Evolutionary conservation across 1,284 basidiomycete genomes (phyloP).

Genomic region (Cryptococcus depauperatus): DNA sequence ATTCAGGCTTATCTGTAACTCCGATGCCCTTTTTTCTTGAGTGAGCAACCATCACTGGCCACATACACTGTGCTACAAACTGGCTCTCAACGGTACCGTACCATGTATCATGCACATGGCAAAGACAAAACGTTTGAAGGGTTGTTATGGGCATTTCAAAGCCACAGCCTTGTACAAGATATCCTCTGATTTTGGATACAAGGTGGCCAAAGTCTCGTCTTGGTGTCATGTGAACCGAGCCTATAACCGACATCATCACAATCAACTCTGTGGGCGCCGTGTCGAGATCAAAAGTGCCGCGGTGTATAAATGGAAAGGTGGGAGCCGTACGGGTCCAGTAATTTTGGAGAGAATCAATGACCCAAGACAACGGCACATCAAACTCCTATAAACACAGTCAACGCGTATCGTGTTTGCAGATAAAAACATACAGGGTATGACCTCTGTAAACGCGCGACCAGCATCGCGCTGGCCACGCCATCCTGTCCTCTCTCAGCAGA

Average conservation of each 20-base stretch:
- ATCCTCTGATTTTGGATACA: constrained; percentile 22
- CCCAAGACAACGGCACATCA: constrained; percentile 16
- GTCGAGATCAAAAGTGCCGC: constrained; percentile 30
- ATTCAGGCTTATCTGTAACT: constrained; percentile 18
- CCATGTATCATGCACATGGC: constrained; percentile 38
- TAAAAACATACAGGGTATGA: constrained; percentile 20
- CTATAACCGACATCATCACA: constrained; percentile 33
- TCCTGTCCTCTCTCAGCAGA: constrained; percentile 13
- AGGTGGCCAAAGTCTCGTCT: constrained; percentile 13
- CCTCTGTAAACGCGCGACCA: constrained; percentile 13
- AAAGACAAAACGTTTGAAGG: constrained; percentile 32
- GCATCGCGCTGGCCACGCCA: constrained; percentile 3
- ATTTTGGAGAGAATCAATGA: constrained; percentile 17
- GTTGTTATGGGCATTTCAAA: constrained; percentile 32
- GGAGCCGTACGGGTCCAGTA: constrained; percentile 34
- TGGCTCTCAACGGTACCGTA: constrained; percentile 26
- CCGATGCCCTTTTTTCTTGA: constrained; percentile 38
- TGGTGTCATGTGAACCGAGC: constrained; percentile 11
- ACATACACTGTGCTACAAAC: constrained; percentile 38
- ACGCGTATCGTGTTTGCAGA: not conserved
- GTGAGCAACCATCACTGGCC: constrained; percentile 37
- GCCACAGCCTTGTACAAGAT: constrained; percentile 30
- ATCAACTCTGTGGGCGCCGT: constrained; percentile 26
- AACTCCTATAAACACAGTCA: constrained; percentile 11
- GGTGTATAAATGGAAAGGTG: constrained; percentile 37